Evolutionary conservation across 768 basidiomycete species (phyloP), one percentile per base, ranked within the genome.

Genomic region (Lactarius pseudohatsudake): DNA sequence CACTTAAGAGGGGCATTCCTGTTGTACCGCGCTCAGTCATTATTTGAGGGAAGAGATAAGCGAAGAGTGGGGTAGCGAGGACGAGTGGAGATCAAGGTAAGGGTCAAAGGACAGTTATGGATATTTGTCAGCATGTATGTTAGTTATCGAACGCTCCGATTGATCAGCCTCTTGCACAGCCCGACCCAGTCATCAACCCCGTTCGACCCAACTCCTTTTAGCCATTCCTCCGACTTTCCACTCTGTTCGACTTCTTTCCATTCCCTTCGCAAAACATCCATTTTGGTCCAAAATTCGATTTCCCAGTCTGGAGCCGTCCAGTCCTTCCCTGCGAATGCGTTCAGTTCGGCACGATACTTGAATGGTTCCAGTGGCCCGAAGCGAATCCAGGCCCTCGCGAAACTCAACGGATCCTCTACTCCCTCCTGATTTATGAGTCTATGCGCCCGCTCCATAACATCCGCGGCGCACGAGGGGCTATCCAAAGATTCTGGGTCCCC

Each of bases 1-100:
- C 89, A 69, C 89, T 91, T 50, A 92, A 81, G 13, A 92, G 77
- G 0, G 90, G 90, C 65, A 92, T 76, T 40, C 90, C 90, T 62
- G 45, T 64, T 20, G 66, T 64, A 22, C 45, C 62, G 30, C 67
- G 67, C 15, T 68, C 67, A 9, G 54, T 2, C 66, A 64, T 67
- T 45, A 22, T 8, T 13, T 1, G 38, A 5, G 43, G 11, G 59
- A 60, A 40, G 65, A 53, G 50, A 53, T 7, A 22, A 50, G n/a
- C 9, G 47, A 13, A 50, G 47, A 13, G 11, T n/a, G 50, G 13
- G 13, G 26, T 53, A 45, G 20, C 20, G 43, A 45, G 8, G 20
- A 45, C 9, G 6, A 43, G 41, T 41, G 41, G 16, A 41, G 41
- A 41, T 41, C 41, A 18, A 41, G 50, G 50, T 53, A 26, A 53